Evolutionary conservation across 768 basidiomycete genomes (phyloP), one percentile per base, ranked within the genome.

Genomic region (Lyophyllum semitale): DNA sequence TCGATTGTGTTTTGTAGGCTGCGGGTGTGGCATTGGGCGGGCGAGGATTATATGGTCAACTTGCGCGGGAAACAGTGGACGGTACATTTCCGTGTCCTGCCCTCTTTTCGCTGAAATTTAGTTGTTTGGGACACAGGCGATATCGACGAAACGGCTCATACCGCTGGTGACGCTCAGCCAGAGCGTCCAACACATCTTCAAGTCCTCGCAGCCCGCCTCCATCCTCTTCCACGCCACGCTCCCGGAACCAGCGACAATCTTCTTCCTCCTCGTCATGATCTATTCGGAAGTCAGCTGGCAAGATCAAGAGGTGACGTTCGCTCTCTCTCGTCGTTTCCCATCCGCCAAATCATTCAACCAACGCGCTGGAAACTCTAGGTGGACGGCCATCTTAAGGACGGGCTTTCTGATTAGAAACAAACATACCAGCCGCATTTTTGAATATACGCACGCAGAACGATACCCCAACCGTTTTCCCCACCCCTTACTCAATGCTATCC

Each of bases 241-340:
- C 13, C 33, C 54, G 20, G 54, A 55, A 18, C 32, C 18, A 9
- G 33, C 55, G 11, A 55, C 20, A 15, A 32, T 55, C 1, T 59
- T 59, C 45, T 59, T 55, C 18, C 18, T 59, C 8, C 42, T 59
- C n/a, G n/a, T n/a, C n/a, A n/a, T n/a, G n/a, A n/a, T n/a, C n/a
- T n/a, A n/a, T n/a, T n/a, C n/a, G n/a, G n/a, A n/a, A n/a, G n/a
- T n/a, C n/a, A n/a, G n/a, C n/a, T n/a, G n/a, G n/a, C n/a, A n/a
- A n/a, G n/a, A n/a, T n/a, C n/a, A n/a, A n/a, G n/a, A n/a, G n/a
- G n/a, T n/a, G n/a, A n/a, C n/a, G n/a, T n/a, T n/a, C n/a, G n/a
- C n/a, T n/a, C n/a, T n/a, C n/a, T n/a, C n/a, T n/a, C n/a, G n/a
- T n/a, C n/a, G n/a, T n/a, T n/a, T n/a, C n/a, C n/a, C n/a, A n/a